These are phyloP conservation scores for Septoria petroselini DNA, from an alignment of 2,329 filamentous ascomycete species.

Conservation along the genomic window DNA sequence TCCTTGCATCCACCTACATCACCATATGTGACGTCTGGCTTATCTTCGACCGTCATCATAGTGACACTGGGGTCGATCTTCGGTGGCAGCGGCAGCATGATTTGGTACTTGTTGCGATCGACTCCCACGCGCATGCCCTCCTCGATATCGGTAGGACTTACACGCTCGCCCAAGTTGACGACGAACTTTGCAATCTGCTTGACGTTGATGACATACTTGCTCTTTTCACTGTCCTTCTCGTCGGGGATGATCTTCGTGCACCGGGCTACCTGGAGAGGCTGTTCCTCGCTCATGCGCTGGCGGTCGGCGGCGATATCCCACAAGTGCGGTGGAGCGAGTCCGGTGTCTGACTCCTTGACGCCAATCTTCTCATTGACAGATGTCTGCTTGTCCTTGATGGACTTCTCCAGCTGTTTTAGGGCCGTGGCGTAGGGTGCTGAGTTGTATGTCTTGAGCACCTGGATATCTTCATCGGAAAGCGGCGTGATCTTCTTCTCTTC, in stretches of 20 bases:
- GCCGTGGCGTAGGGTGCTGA: conserved; percentile 91
- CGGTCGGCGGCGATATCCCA: conserved; percentile 98
- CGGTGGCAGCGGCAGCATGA: conserved; percentile 88
- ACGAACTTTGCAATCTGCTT: conserved; percentile 99
- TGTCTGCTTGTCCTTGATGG: conserved; percentile 98
- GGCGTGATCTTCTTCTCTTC: conserved; percentile 99
- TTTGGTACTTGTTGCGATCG: conserved; percentile 98
- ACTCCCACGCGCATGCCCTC: conserved; percentile 98
- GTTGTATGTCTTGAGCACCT: conserved; percentile 98
- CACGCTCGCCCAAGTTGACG: conserved; percentile 92
- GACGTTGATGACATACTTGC: conserved; percentile 99
- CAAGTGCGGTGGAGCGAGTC: conserved; percentile 93
- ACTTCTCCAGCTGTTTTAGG: conserved; percentile 95
- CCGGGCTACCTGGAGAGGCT: conserved; percentile 92
- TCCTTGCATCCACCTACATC: conserved; percentile 99
- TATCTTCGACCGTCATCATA: conserved; percentile 99
- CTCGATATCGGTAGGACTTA: conserved; percentile 97
- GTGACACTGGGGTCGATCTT: conserved; percentile 99
- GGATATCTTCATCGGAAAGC: conserved; percentile 97
- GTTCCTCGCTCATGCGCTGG: conserved; percentile 97
- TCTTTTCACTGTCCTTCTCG: conserved; percentile 93
- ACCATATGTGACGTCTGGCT: conserved; percentile 97
- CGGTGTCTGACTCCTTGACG: conserved; percentile 89
- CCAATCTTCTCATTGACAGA: conserved; percentile 99
- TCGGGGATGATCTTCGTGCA: conserved; percentile 99